phyloP scores from a whole-genome alignment of 345 rosid species.

The Hypericum androsaemum region DNA sequence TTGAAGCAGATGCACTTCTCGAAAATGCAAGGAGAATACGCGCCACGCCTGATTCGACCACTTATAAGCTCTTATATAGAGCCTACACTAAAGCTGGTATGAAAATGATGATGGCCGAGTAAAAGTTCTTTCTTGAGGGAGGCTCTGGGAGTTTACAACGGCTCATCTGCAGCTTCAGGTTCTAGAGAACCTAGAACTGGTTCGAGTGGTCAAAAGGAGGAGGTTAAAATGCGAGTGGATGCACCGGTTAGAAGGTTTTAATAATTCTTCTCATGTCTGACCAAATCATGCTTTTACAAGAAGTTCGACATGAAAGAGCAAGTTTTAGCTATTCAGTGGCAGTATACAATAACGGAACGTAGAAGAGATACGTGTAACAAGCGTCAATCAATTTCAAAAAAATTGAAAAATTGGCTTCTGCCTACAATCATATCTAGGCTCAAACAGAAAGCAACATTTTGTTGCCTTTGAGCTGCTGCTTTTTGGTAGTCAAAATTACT shows the following conservation, averaged over 20 bases:
- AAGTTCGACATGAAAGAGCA: too few relatives aligned
- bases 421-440: too few relatives aligned
- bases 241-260: not conserved
- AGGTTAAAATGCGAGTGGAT: conserved; percentile 18
- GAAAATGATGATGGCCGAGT: conserved; percentile 65
- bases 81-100: conserved; percentile 65
- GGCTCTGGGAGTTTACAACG: conserved; percentile 57
- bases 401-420: too few relatives aligned
- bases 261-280: conserved; percentile 7
- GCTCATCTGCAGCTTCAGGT: conserved; percentile 28
- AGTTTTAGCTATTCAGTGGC: too few relatives aligned
- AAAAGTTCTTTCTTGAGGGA: conserved; percentile 87
- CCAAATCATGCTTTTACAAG: conserved; percentile 4
- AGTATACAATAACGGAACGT: too few relatives aligned
- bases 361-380: too few relatives aligned
- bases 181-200: conserved; percentile 17
- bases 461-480: too few relatives aligned
- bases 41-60: conserved; percentile 43
- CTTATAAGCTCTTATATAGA: conserved; percentile 81
- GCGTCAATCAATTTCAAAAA: too few relatives aligned
- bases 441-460: too few relatives aligned
- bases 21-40: conserved; percentile 29
- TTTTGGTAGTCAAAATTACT: too few relatives aligned
- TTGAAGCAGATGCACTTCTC: conserved; percentile 65
- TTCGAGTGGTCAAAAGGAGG: conserved; percentile 12